Evolutionary conservation across 306 rosid species (phyloP).

Genomic region (Oxytropis ochrocephala): DNA sequence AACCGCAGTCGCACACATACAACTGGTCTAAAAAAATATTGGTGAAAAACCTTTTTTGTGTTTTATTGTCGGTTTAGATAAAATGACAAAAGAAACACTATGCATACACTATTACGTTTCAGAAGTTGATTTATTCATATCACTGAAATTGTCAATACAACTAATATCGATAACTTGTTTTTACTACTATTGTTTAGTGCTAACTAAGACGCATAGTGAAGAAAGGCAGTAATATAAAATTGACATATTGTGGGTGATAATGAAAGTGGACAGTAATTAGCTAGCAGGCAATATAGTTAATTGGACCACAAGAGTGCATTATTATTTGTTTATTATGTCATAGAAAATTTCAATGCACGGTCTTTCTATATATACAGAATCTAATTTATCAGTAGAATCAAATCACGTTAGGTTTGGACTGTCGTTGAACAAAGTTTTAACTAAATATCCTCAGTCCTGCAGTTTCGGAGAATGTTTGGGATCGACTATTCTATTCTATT

Average conservation of each 20-base stretch:
- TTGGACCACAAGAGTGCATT: slow-evolving; percentile 24
- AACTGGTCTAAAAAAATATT: too few species aligned
- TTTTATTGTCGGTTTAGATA: too few species aligned
- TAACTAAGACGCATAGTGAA: too few species aligned
- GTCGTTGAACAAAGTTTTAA: slow-evolving; percentile 40
- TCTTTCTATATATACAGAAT: slow-evolving; percentile 35
- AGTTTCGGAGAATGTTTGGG: slow-evolving; percentile 38
- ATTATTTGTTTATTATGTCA: background rate
- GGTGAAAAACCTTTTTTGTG: too few species aligned
- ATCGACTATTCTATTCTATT: slow-evolving; percentile 19
- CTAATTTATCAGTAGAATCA: slow-evolving; percentile 29
- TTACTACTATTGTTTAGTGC: background rate
- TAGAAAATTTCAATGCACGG: slow-evolving; percentile 39
- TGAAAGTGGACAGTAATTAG: slow-evolving; percentile 8
- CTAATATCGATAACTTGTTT: too few species aligned
- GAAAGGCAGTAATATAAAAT: background rate
- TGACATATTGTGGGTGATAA: background rate
- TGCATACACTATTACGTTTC: too few species aligned
- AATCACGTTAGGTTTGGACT: slow-evolving; percentile 35
- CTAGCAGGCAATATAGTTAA: slow-evolving; percentile 6
- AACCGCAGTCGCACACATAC: too few species aligned
- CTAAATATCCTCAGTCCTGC: slow-evolving; percentile 29
- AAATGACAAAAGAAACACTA: too few species aligned
- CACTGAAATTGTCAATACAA: too few species aligned
- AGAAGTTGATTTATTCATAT: too few species aligned